Percentiles rank a stretch among this genome's conserved stretches.
These are phyloP conservation scores for Pyracantha coccinea DNA, from an alignment of 331 rosid species.

Conservation along the genomic window DNA sequence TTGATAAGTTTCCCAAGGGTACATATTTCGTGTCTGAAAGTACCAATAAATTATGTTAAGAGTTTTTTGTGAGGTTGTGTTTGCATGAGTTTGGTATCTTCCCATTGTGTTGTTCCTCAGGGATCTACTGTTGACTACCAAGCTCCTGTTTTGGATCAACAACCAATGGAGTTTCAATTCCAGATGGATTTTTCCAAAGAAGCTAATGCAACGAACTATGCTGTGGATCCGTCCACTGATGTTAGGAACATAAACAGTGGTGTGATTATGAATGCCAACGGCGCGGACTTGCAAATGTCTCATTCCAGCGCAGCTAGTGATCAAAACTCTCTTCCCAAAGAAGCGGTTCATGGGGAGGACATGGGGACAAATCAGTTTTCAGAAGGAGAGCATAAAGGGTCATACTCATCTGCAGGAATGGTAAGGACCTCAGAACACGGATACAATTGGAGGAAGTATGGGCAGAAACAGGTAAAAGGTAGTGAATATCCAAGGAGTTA, in stretches of 20 bases:
- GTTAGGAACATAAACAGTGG: constrained; percentile 14
- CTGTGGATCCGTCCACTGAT: constrained; percentile 28
- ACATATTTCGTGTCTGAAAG: neutral
- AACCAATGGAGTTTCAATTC: constrained; percentile 42
- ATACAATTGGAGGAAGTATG: constrained; percentile 46
- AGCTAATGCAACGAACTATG: constrained; percentile 18
- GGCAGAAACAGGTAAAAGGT: constrained; percentile 92
- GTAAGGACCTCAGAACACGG: constrained; percentile 41
- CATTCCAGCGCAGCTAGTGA: constrained; percentile 31
- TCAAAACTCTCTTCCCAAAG: constrained; percentile 28
- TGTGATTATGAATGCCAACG: constrained; percentile 18
- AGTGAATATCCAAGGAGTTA: constrained; percentile 94
- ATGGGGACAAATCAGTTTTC: constrained; percentile 12
- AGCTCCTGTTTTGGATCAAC: constrained; percentile 31
- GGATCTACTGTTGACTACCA: constrained; percentile 34
- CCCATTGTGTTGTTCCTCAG: constrained; percentile 23
- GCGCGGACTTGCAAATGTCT: constrained; percentile 25
- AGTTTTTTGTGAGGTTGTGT: constrained; percentile 6
- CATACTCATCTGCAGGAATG: constrained; percentile 29
- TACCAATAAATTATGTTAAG: neutral
- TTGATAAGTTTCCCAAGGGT: neutral
- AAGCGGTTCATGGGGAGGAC: constrained; percentile 23
- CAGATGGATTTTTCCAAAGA: constrained; percentile 35
- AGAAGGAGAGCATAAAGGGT: constrained; percentile 46
- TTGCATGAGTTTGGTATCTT: constrained; percentile 25